A percentile compares a stretch with the other conserved stretches of the same genome.
Conservation (phyloP, 2,329 filamentous ascomycete genomes). For the Chrysoporthe austroafricana region DNA sequence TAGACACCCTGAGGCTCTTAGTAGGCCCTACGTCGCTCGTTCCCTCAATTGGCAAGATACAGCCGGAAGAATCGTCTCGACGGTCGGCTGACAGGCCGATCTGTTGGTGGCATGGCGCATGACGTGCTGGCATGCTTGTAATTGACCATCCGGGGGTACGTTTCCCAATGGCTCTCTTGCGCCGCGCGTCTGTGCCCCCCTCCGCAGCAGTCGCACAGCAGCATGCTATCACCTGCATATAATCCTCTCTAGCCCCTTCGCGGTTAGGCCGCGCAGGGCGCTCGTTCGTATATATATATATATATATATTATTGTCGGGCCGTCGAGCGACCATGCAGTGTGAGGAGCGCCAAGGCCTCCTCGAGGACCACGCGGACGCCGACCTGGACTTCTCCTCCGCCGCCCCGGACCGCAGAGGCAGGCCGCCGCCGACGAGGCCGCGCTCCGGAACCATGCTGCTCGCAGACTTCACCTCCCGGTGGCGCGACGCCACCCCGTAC, state of each 20-base stretch:
- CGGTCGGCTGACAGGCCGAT: not conserved
- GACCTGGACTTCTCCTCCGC: not conserved
- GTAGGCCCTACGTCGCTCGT: too few relatives aligned
- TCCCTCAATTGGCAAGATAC: not conserved
- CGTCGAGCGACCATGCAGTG: not conserved
- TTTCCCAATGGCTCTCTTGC: not conserved
- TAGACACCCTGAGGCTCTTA: not conserved
- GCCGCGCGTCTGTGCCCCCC: not conserved
- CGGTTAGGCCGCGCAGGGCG: not conserved
- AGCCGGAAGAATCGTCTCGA: not conserved
- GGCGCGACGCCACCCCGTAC: constrained; percentile 29
- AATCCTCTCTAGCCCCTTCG: not conserved
- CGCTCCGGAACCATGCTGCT: not conserved
- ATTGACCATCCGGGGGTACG: not conserved
- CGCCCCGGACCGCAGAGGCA: not conserved
- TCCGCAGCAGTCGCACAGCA: not conserved
- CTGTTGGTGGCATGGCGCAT: not conserved
- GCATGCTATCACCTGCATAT: not conserved
- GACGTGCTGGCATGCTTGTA: constrained; percentile 4
- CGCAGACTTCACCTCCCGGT: not conserved
- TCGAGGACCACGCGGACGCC: not conserved
- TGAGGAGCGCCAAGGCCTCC: not conserved
- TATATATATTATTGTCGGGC: not conserved
- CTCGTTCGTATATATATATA: not conserved
- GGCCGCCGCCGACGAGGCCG: not conserved